Conservation (phyloP, 2,329 filamentous ascomycete species). For the Leptographium radiaticola region DNA sequence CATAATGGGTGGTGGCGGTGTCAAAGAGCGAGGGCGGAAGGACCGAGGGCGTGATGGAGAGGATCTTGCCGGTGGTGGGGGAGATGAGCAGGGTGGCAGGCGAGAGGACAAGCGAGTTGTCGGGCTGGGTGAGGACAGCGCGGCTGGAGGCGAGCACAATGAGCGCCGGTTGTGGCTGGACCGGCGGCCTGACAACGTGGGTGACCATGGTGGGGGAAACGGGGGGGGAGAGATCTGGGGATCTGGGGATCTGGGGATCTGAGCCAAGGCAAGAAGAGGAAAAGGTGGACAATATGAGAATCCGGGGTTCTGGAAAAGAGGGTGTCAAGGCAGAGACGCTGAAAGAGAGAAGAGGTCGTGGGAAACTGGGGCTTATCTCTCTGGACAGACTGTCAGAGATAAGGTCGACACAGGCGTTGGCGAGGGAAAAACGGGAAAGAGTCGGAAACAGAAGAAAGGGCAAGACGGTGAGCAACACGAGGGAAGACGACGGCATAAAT, state of each 20-base stretch:
- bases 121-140: constrained; percentile 62
- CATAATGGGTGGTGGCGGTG: constrained; percentile 50
- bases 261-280: no score
- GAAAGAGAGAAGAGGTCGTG: no score
- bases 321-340: no score
- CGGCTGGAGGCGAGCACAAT: constrained; percentile 74
- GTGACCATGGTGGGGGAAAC: background rate
- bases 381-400: no score
- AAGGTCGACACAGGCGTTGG: no score
- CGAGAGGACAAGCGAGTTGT: constrained; percentile 49
- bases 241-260: no score
- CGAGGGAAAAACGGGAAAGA: no score
- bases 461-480: background rate
- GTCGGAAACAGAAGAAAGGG: no score
- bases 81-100: constrained; percentile 78
- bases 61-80: constrained; percentile 68
- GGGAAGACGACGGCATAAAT: background rate
- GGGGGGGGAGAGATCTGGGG: background rate
- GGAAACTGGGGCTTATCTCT: no score
- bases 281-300: no score
- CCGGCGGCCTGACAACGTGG: background rate
- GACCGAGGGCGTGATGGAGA: constrained; percentile 58
- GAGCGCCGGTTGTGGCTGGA: constrained; percentile 21
- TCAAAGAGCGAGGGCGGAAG: constrained; percentile 69
- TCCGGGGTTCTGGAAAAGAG: no score